Evolutionary conservation across 371 early-diverging fungal genomes (phyloP), one percentile per base, ranked within the genome.

Genomic region (Circinella umbellata): DNA sequence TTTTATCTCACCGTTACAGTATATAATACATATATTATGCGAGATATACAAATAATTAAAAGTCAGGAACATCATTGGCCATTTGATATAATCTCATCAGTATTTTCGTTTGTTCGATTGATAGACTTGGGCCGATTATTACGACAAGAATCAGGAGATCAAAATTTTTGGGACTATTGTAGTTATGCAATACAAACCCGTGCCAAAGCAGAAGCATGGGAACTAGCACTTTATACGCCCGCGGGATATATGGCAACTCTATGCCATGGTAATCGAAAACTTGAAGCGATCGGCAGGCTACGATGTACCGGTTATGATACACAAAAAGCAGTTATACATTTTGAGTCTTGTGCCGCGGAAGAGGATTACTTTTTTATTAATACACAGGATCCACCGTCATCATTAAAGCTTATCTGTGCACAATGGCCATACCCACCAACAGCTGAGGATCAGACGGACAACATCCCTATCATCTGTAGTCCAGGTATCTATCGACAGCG

Each of bases 191-290:
- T 69, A 13, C 64, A 42, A 20, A 34, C 62, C 37, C 63, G 69
- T 47, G 69, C 69, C 20, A 69, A 69, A 47, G 38, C 69, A 7
- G 60, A 69, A n/a, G 63, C 55, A 62, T 69, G 69, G 69, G 63
- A 69, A 37, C 46, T 69, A 3, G 64, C 57, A 3, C 18, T 69
- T 18, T 63, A 61, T 20, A 69, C 69, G 38, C 59, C 69, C 38
- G 69, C 63, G 34, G 64, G 63, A 17, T 69, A 69, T 35, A 61
- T 61, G 55, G 69, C 57, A 6, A 64, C 69, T 20, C 54, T 63
- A 34, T 69, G 69, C 37, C 51, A 69, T 55, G 69, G 63, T 27
- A 46, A 69, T 63, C 63, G 54, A 46, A 61, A 48, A 15, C 3
- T 17, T 8, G 55, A 59, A 18, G 67, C 67, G 9, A 14, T 69